A percentile compares a stretch with the other conserved stretches of the same genome.
Evolutionary conservation across 1,284 basidiomycete species (phyloP).

Genomic region (Farysia itapuensis): DNA sequence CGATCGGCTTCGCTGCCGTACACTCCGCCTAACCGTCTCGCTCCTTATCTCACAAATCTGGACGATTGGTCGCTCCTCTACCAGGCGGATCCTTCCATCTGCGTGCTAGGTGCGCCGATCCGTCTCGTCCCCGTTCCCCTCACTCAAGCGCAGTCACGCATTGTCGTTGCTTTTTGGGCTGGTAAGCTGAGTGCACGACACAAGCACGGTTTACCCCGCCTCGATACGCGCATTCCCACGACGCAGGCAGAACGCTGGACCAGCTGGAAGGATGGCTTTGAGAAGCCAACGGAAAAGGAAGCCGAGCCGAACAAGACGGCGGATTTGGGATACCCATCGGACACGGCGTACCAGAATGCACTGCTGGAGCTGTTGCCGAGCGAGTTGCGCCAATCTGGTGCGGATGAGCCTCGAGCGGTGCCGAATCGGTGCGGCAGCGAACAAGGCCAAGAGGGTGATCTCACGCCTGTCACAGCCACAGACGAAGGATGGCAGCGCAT

Average conservation of each 20-base stretch:
- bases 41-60: conserved; percentile 33
- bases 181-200: not conserved
- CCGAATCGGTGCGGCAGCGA: not conserved
- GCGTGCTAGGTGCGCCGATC: conserved; percentile 46
- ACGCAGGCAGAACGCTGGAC: conserved; percentile 33
- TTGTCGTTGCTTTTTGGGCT: conserved; percentile 27
- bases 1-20: conserved; percentile 1
- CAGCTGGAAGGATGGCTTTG: not conserved
- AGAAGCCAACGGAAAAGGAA: conserved; percentile 1
- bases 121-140: conserved; percentile 55
- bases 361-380: conserved; percentile 16
- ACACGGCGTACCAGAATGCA: conserved; percentile 40
- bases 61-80: conserved; percentile 57
- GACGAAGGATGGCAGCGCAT: conserved; percentile 22
- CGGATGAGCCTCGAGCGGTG: conserved; percentile 3
- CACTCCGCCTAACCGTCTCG: conserved; percentile 3
- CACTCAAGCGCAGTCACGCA: conserved; percentile 43
- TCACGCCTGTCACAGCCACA: not conserved
- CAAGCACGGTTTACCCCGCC: conserved; percentile 12
- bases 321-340: conserved; percentile 30
- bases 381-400: not conserved
- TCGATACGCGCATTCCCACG: conserved; percentile 20
- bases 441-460: not conserved
- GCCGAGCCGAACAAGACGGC: conserved; percentile 1
- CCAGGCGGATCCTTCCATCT: conserved; percentile 29